These are phyloP conservation scores for Nothophaeocryptopus gaeumannii DNA, from an alignment of 2,329 filamentous ascomycete genomes.

Conservation along the genomic window DNA sequence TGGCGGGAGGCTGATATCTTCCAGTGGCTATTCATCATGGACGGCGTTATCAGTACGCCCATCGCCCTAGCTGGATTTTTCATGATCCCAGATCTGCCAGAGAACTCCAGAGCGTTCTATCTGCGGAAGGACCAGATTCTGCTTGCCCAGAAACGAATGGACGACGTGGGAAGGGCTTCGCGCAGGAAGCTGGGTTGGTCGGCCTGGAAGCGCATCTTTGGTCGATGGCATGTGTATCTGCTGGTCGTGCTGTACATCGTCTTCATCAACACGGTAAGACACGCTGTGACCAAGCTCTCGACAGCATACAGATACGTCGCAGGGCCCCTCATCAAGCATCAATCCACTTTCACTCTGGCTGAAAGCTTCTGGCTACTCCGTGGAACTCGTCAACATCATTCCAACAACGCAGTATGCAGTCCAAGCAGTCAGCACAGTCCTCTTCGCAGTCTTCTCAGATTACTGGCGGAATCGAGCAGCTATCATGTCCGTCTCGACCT, in stretches of 20 bases:
- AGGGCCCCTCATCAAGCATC: conserved; percentile 24
- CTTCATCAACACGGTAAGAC: conserved; percentile 60
- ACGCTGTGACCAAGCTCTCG: no score
- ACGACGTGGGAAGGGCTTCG: conserved; percentile 25
- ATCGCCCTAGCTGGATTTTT: conserved; percentile 52
- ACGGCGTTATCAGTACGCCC: conserved; percentile 54
- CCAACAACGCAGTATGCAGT: conserved; percentile 53
- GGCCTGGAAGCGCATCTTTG: conserved; percentile 53
- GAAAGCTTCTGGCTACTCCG: conserved; percentile 44
- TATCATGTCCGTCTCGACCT: conserved; percentile 24
- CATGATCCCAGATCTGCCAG: conserved; percentile 50
- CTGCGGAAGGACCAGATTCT: conserved; percentile 43
- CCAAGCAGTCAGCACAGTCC: conserved; percentile 58
- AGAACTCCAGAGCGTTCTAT: conserved; percentile 52
- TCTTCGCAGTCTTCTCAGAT: conserved; percentile 49
- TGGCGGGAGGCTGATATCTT: neutral
- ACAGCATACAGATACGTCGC: neutral
- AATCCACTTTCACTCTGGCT: conserved; percentile 27
- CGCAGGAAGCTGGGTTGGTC: conserved; percentile 36
- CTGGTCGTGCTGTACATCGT: conserved; percentile 59
- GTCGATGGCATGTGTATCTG: conserved; percentile 63
- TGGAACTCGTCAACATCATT: conserved; percentile 57
- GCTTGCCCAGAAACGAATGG: conserved; percentile 50
- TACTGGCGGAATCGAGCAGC: conserved; percentile 22
- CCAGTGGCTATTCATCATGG: conserved; percentile 24